phyloP scores from a whole-genome alignment of 1,139 yeast genomes.

The Blastobotrys petasosporus region DNA sequence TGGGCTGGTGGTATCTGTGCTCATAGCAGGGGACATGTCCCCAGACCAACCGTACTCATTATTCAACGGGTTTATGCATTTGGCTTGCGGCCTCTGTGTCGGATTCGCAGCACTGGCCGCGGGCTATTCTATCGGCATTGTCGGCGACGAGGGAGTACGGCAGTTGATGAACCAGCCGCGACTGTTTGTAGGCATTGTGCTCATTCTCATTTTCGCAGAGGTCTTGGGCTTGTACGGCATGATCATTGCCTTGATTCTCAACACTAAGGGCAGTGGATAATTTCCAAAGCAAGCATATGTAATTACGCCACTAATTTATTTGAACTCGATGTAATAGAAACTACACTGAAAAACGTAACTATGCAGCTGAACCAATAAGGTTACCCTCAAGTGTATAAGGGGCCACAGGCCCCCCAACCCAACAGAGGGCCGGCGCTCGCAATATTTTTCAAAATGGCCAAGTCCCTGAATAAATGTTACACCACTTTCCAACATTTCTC shows the following conservation, averaged over 20 bases:
- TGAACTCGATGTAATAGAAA: no score
- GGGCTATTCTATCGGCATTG: conserved; percentile 97
- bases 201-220: conserved; percentile 95
- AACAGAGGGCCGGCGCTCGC: no score
- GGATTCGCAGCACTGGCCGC: conserved; percentile 97
- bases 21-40: conserved; percentile 67
- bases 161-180: conserved; percentile 95
- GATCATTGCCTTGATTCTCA: conserved; percentile 79
- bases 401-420: no score
- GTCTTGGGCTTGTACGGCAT: conserved; percentile 93
- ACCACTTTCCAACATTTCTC: no score
- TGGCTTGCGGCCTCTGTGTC: conserved; percentile 97
- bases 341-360: no score
- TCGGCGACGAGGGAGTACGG: conserved; percentile 98
- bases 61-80: conserved; percentile 95
- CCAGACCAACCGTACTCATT: conserved; percentile 87
- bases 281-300: no score
- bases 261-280: conserved; percentile 64
- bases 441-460: no score
- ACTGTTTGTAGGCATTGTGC: conserved; percentile 92
- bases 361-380: no score
- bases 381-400: no score
- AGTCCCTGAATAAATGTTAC: no score
- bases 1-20: conserved; percentile 94
- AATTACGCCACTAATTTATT: no score